These are phyloP conservation scores for Cercospora sesami DNA, from an alignment of 2,329 filamentous ascomycete genomes.

Conservation along the genomic window DNA sequence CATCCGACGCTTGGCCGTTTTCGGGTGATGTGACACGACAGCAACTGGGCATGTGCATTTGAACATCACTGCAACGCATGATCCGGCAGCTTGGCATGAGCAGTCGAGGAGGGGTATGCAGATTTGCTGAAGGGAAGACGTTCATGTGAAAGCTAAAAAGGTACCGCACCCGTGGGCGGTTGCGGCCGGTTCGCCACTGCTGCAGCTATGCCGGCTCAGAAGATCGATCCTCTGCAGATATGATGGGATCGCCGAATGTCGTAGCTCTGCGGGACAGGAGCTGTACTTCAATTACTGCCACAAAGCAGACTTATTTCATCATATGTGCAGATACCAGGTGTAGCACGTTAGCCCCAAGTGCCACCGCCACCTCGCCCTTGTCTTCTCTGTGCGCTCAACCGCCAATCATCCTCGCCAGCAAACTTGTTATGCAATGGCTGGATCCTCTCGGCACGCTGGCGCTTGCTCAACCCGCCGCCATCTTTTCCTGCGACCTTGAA, in stretches of 20 bases:
- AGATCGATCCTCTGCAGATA: background rate
- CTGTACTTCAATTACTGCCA: background rate
- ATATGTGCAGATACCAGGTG: background rate
- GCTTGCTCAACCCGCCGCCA: slow-evolving; percentile 68
- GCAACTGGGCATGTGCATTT: background rate
- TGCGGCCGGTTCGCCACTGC: background rate
- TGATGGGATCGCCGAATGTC: background rate
- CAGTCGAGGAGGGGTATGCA: background rate
- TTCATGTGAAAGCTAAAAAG: background rate
- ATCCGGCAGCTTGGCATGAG: background rate
- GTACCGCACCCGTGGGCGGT: background rate
- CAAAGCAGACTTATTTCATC: background rate
- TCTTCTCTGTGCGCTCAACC: slow-evolving; percentile 81
- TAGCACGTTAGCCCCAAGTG: slow-evolving; percentile 72
- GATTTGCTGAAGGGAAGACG: background rate
- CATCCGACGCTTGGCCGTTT: slow-evolving; percentile 2
- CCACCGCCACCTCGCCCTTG: slow-evolving; percentile 85
- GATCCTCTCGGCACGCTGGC: slow-evolving; percentile 91
- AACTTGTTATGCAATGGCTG: slow-evolving; percentile 94
- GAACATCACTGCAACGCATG: background rate
- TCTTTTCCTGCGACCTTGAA: slow-evolving; percentile 95
- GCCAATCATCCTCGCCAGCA: slow-evolving; percentile 91
- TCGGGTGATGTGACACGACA: background rate
- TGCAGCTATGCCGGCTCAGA: background rate
- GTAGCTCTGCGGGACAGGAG: background rate